These are phyloP conservation scores for Cryptosporidium ubiquitum DNA, from an alignment of 169 alveolate species.

Conservation along the genomic window DNA sequence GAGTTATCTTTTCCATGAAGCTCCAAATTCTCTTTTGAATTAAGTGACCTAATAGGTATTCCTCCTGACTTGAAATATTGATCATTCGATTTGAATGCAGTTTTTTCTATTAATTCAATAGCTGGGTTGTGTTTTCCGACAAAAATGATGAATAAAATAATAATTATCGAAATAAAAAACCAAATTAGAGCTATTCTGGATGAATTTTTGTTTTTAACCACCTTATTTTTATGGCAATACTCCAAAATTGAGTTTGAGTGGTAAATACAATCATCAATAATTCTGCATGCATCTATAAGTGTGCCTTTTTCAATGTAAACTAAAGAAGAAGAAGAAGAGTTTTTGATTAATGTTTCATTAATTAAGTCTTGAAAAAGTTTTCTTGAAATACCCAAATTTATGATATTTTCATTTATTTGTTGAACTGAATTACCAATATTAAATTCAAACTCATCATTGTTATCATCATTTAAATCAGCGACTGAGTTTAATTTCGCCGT, in stretches of 20 bases:
- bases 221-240: slow-evolving; percentile 13
- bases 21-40: neutral
- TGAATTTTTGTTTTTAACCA: neutral
- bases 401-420: slow-evolving; percentile 17
- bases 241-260: slow-evolving; percentile 10
- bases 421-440: neutral
- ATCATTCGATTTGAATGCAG: neutral
- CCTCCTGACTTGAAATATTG: neutral
- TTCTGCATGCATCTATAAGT: neutral
- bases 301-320: slow-evolving; percentile 3
- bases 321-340: neutral
- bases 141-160: neutral
- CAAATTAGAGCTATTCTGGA: neutral
- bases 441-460: slow-evolving; percentile 9
- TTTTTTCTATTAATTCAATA: neutral
- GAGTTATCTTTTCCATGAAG: neutral
- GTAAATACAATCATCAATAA: slow-evolving; percentile 28
- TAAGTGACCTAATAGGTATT: neutral
- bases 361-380: slow-evolving; percentile 19
- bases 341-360: neutral
- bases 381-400: slow-evolving; percentile 34
- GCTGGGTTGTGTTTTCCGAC: neutral
- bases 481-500: neutral
- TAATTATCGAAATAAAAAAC: neutral
- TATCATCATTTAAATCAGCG: neutral